These are phyloP conservation scores for Leccinum subgranulosum DNA, from an alignment of 768 basidiomycete species.

Conservation along the genomic window DNA sequence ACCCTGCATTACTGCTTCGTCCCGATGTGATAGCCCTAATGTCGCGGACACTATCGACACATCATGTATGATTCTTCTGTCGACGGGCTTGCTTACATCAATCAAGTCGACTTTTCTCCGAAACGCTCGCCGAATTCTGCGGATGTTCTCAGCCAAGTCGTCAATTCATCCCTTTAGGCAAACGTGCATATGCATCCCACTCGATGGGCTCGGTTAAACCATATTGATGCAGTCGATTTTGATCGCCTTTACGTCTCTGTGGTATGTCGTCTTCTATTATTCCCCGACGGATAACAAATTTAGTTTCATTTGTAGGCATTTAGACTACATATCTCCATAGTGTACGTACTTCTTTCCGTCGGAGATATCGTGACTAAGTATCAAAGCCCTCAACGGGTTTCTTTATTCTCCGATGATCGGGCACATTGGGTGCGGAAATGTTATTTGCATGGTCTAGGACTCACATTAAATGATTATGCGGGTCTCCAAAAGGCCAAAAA, in stretches of 20 bases:
- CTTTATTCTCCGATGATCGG: conserved; percentile 19
- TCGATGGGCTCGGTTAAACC: not conserved
- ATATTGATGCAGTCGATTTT: not conserved
- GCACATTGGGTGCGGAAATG: conserved; percentile 5
- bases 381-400: conserved; percentile 7
- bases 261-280: conserved; percentile 9
- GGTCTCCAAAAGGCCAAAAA: conserved; percentile 1
- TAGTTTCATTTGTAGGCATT: conserved; percentile 7
- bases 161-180: not conserved
- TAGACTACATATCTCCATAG: conserved; percentile 15
- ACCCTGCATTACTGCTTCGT: conserved; percentile 4
- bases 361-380: conserved; percentile 6
- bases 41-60: not conserved
- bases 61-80: not conserved
- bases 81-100: conserved; percentile 2
- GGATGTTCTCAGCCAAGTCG: not conserved
- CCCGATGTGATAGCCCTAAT: conserved; percentile 22
- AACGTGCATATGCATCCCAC: conserved; percentile 1
- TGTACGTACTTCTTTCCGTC: conserved; percentile 16
- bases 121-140: conserved; percentile 5
- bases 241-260: conserved; percentile 15
- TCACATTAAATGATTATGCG: conserved; percentile 19
- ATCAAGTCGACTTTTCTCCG: conserved; percentile 1
- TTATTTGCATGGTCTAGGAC: conserved; percentile 16
- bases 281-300: not conserved